phyloP scores from a whole-genome alignment of 1,284 basidiomycete species.

The Apiotrichum veenhuisii region DNA sequence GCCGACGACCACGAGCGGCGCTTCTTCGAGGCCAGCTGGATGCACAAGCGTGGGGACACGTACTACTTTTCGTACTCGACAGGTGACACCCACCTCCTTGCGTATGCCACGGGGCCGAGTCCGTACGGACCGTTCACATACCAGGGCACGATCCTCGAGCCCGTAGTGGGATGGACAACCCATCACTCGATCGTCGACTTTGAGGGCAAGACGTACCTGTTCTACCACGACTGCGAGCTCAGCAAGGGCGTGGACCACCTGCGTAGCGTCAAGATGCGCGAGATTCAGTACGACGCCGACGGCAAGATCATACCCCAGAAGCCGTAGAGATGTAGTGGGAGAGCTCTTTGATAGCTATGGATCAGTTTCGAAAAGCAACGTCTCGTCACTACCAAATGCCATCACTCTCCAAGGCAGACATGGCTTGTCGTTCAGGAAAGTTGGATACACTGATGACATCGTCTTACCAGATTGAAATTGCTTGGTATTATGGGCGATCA shows the following conservation, averaged over 20 bases:
- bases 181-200: slow-evolving; percentile 38
- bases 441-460: too few relatives aligned
- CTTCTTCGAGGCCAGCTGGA: slow-evolving; percentile 44
- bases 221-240: slow-evolving; percentile 41
- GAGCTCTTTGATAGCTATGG: too few relatives aligned
- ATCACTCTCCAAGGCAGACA: too few relatives aligned
- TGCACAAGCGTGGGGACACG: slow-evolving; percentile 33
- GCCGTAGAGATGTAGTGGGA: too few relatives aligned
- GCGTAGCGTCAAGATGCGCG: slow-evolving; percentile 30
- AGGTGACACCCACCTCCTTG: slow-evolving; percentile 38
- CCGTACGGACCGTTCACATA: slow-evolving; percentile 40
- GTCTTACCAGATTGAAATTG: too few relatives aligned
- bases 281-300: slow-evolving; percentile 31
- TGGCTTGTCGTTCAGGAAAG: too few relatives aligned
- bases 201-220: slow-evolving; percentile 34
- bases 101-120: slow-evolving; percentile 27
- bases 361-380: too few relatives aligned
- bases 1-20: slow-evolving; percentile 39
- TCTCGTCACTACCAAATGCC: too few relatives aligned
- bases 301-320: slow-evolving; percentile 14
- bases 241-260: slow-evolving; percentile 37
- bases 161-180: slow-evolving; percentile 40
- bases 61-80: slow-evolving; percentile 45
- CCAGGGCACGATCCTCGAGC: slow-evolving; percentile 33
- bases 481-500: too few relatives aligned